Evolutionary conservation across 2,329 filamentous ascomycete genomes (phyloP), one percentile per base, ranked within the genome.

Genomic region (Colletotrichum sojae): DNA sequence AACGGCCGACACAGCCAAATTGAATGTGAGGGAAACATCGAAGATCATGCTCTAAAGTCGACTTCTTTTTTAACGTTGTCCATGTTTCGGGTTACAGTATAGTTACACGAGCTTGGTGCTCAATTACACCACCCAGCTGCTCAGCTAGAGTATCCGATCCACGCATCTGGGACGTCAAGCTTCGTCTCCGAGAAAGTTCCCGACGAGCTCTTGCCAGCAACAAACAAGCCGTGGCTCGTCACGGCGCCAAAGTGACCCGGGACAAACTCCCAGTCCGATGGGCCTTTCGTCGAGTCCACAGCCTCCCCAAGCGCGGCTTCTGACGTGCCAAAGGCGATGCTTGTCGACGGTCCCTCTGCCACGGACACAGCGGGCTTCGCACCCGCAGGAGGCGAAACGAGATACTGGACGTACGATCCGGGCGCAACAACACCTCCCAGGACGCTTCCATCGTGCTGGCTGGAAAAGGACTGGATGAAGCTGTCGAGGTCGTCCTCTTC

Each of bases 331-430:
- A 82, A 82, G 2, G 78, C 73, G 10, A 79, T 54, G 1, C 73
- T 75, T 0, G 72, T 70, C 1, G 66, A 46, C 6, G 68, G 27
- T 3, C 64, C 65, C 2, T 67, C 55, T 20, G 49, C 9, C 22
- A 8, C 65, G 72, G 56, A 73, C 67, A 56, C 12, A 6, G 61
- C 12, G 10, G 53, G 66, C 71, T 67, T 65, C 18, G 67, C 67
- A 25, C 45, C 59, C 10, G 46, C 45, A 9, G 75, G 72, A 54
- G 75, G 80, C 64, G 83, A 80, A 40, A 88, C 83, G 72, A 92
- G 89, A 76, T 93, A 94, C 75, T 92, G 88, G 20, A 95, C 86
- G 55, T 80, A 86, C 15, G 91, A 89, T 8, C 90, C 92, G 5
- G 89, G 85, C 27, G 85, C 84, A 6, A 89, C 88, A 63, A 93